phyloP scores from a whole-genome alignment of 148 eudicot species.

The Fagopyrum homotropicum region DNA sequence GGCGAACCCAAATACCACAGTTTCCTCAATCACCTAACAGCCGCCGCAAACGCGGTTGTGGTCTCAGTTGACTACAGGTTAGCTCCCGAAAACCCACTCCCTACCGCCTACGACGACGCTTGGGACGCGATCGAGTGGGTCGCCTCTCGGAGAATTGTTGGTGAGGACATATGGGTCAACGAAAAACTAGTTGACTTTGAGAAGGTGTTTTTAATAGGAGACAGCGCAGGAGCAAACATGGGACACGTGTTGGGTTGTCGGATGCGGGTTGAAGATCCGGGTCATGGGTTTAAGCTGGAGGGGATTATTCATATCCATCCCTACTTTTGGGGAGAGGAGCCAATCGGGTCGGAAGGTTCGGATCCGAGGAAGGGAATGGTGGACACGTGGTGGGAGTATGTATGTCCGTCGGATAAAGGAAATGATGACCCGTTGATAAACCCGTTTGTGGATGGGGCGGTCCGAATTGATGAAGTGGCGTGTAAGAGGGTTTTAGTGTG shows the following conservation, averaged over 20 bases:
- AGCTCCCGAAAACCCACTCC: conserved; percentile 56
- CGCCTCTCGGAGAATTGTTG: conserved; percentile 22
- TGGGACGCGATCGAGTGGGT: conserved; percentile 44
- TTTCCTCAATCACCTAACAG: conserved; percentile 31
- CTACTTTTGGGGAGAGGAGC: conserved; percentile 33
- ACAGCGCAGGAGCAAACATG: conserved; percentile 38
- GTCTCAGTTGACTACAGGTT: conserved; percentile 43
- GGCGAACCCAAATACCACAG: conserved; percentile 41
- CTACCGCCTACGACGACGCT: conserved; percentile 46
- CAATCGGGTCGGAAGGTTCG: conserved; percentile 24
- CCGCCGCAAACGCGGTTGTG: conserved; percentile 23
- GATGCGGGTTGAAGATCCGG: conserved; percentile 6
- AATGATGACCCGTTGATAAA: conserved; percentile 8
- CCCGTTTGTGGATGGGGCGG: conserved; percentile 9
- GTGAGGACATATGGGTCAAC: conserved; percentile 26
- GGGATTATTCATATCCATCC: conserved; percentile 31
- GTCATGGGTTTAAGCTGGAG: conserved; percentile 10
- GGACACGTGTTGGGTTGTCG: conserved; percentile 23
- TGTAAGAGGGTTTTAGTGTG: not conserved
- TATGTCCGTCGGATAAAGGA: not conserved
- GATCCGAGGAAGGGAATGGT: conserved; percentile 36
- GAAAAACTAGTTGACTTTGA: conserved; percentile 19
- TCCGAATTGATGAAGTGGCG: not conserved
- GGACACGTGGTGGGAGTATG: conserved; percentile 19
- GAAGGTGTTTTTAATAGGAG: conserved; percentile 29